Evolutionary conservation across 306 rosid genomes (phyloP).

Genomic region (Luffa aegyptiaca): DNA sequence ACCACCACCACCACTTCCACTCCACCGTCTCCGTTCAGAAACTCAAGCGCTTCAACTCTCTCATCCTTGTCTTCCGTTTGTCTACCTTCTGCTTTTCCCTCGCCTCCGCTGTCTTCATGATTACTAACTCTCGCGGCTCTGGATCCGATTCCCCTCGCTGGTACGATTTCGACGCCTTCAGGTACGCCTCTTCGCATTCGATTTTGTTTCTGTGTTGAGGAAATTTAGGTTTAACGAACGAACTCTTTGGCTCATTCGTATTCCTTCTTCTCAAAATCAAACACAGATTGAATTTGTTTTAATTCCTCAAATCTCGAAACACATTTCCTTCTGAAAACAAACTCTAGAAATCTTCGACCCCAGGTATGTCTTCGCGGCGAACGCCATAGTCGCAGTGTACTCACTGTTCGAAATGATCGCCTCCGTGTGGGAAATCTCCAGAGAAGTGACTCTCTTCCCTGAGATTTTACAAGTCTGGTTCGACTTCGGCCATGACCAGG

Average conservation of each 20-base stretch:
- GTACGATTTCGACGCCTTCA: slow-evolving; percentile 86
- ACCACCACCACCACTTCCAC: slow-evolving; percentile 42
- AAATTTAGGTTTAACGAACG: neutral
- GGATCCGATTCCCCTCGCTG: slow-evolving; percentile 57
- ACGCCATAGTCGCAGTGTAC: slow-evolving; percentile 70
- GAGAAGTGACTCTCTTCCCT: slow-evolving; percentile 72
- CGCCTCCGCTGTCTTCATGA: slow-evolving; percentile 74
- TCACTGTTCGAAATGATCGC: slow-evolving; percentile 78
- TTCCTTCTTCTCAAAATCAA: neutral
- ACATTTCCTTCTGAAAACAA: too few species aligned
- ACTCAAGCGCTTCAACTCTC: slow-evolving; percentile 76
- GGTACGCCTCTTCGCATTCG: slow-evolving; percentile 24
- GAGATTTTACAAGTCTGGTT: slow-evolving; percentile 91
- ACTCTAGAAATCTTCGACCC: slow-evolving; percentile 6
- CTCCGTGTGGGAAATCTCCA: slow-evolving; percentile 87
- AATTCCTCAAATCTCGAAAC: neutral
- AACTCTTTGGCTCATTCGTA: neutral
- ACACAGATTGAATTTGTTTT: neutral
- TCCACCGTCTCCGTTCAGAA: slow-evolving; percentile 83
- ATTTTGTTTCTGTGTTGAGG: neutral
- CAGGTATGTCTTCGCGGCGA: slow-evolving; percentile 87
- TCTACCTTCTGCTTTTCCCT: slow-evolving; percentile 71
- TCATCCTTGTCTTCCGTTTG: slow-evolving; percentile 68
- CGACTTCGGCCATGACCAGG: slow-evolving; percentile 99
- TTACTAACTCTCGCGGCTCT: slow-evolving; percentile 54